Base-by-base conservation (phyloP, 768 basidiomycete genomes). In the Suillus subalutaceus region DNA sequence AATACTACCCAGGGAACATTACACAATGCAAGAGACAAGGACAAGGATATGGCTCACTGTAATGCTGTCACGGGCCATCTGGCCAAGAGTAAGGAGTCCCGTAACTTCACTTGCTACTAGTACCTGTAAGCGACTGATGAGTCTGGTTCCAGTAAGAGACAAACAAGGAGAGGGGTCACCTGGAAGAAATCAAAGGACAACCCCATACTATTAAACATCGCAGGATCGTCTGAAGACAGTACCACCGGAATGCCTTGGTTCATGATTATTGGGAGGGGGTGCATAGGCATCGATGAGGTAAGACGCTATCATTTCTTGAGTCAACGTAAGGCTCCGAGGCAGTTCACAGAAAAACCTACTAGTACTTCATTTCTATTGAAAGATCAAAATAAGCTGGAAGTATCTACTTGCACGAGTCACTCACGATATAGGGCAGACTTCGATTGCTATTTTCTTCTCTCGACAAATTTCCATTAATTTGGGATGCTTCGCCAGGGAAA, bases 121-220 rank as follows among this genome's bases (percentile, higher is more conserved):
- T 44, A 90, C 87, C 85, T 86, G 65, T 53, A 60, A 48, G 48
- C 5, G 15, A n/a, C 18, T 35, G 20, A 20, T 48, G 16, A 20
- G 23, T 13, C 61, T 52, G 13, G 26, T 55, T 26, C 20, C 63
- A 23, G 41, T 8, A 44, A 35, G 7, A 20, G 46, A 50, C 6
- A 66, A 26, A 67, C 23, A 41, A 63, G 20, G 61, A 64, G n/a
- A 20, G 1, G 12, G 35, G 73, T 66, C 68, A 86, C 89, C 78
- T 92, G 91, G 76, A 83, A 92, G 74, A 87, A 92, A 77, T 92
- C 91, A 72, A 85, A 92, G 1, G 88, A 87, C 7, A 92, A 79
- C 0, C 90, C 90, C 85, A 89, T 86, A 70, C 87, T 90, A 18
- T 88, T 89, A 69, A 92, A 92, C 18, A 88, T 83, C 0, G 89